These are phyloP conservation scores for Citrullus amarus DNA, from an alignment of 306 rosid species.

Conservation along the genomic window DNA sequence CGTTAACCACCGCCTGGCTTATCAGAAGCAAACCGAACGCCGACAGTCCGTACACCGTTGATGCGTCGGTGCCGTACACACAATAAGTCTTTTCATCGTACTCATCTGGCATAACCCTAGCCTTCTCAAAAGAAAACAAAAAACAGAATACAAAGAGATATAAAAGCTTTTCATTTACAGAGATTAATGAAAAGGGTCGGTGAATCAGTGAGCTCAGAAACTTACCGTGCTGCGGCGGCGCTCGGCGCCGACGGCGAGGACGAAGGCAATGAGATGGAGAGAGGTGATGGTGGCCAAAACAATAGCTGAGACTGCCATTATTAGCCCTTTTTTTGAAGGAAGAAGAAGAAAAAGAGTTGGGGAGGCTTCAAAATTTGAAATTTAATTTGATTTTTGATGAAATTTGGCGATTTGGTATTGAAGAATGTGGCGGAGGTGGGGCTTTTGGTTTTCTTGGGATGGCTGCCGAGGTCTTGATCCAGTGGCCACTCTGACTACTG, in stretches of 20 bases:
- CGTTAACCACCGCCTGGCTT: slow-evolving; percentile 55
- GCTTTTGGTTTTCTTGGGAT: not conserved
- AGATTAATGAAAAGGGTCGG: not conserved
- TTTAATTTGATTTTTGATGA: not conserved
- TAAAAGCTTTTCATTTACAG: not conserved
- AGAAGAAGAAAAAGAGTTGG: not conserved
- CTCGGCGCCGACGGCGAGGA: slow-evolving; percentile 86
- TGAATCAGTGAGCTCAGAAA: not conserved
- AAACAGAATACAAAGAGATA: not conserved
- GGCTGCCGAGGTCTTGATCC: not conserved
- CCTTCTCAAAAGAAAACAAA: slow-evolving; percentile 26
- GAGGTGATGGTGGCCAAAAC: slow-evolving; percentile 41
- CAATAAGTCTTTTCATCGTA: slow-evolving; percentile 67
- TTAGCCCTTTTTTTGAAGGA: no score
- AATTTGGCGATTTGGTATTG: not conserved
- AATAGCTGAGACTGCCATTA: slow-evolving; percentile 58
- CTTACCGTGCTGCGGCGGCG: slow-evolving; percentile 69
- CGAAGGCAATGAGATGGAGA: slow-evolving; percentile 77
- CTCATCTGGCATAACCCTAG: slow-evolving; percentile 44
- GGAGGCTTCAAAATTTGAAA: not conserved
- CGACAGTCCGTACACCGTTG: slow-evolving; percentile 74
- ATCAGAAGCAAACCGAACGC: slow-evolving; percentile 54
- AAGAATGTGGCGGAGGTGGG: not conserved
- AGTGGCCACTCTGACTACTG: not conserved
- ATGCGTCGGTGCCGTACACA: slow-evolving; percentile 66